phyloP scores from a whole-genome alignment of 139 green algal species.

The Astrephomene gubernaculifera region DNA sequence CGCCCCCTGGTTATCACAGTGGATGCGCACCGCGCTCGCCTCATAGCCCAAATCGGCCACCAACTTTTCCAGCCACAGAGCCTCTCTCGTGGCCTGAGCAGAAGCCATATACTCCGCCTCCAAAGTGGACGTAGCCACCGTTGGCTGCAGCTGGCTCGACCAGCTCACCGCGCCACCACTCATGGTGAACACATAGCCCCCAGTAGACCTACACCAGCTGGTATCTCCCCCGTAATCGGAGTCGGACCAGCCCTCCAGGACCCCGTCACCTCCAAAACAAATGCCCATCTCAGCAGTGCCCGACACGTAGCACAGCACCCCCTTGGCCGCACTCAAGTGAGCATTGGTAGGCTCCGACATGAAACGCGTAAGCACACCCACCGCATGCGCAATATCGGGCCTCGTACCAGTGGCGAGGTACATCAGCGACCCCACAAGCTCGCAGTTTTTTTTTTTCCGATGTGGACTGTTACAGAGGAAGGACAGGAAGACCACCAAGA shows the following conservation, averaged over 20 bases:
- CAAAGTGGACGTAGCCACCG: background rate
- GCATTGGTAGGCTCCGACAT: background rate
- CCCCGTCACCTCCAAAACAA: background rate
- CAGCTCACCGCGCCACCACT: background rate
- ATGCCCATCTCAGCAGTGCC: background rate
- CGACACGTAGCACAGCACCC: background rate
- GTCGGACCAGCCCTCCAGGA: background rate
- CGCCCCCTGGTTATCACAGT: background rate
- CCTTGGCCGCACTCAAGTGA: background rate
- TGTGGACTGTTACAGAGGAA: too few relatives aligned
- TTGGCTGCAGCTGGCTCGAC: background rate
- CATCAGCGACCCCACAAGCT: background rate
- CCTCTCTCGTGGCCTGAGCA: background rate
- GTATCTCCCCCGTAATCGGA: background rate
- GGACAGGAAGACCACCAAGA: too few relatives aligned
- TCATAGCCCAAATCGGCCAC: background rate
- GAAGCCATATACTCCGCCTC: conserved; percentile 7
- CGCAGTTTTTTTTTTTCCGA: too few relatives aligned
- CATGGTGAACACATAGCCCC: background rate
- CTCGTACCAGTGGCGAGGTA: background rate
- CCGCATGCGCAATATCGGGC: background rate
- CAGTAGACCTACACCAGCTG: background rate
- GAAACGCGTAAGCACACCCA: background rate
- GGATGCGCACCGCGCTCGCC: background rate
- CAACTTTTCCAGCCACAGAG: conserved; percentile 1